Evolutionary conservation across 805 yeast genomes (phyloP).

Genomic region (Ogataea dorogensis): DNA sequence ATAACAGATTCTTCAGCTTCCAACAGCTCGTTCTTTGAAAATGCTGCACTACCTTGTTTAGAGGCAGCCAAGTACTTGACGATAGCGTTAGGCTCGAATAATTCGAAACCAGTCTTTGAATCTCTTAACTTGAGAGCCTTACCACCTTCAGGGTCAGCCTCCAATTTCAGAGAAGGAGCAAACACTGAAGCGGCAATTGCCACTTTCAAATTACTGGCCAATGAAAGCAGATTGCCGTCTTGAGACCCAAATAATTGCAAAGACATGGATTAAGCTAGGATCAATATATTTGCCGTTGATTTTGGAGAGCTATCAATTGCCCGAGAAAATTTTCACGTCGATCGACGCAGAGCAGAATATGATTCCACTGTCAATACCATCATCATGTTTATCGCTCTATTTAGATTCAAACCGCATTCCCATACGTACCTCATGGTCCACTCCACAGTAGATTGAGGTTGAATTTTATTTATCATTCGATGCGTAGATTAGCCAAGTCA

Average conservation of each 20-base stretch:
- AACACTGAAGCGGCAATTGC: slow-evolving; percentile 41
- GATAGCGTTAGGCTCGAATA: slow-evolving; percentile 67
- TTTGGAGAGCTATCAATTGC: slow-evolving; percentile 1
- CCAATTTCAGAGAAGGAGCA: slow-evolving; percentile 28
- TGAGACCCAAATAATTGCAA: slow-evolving; percentile 34
- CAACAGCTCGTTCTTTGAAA: slow-evolving; percentile 27
- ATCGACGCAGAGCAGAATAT: slow-evolving; percentile 8
- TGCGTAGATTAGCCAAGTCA: slow-evolving; percentile 8
- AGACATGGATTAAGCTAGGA: slow-evolving; percentile 19
- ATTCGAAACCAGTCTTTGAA: slow-evolving; percentile 42
- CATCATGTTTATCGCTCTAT: too few relatives aligned
- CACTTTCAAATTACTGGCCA: slow-evolving; percentile 43
- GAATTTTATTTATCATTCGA: too few relatives aligned
- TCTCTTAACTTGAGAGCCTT: slow-evolving; percentile 28
- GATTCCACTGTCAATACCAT: too few relatives aligned
- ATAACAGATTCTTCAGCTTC: slow-evolving; percentile 46
- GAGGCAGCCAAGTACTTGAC: slow-evolving; percentile 56
- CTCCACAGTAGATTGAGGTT: too few relatives aligned
- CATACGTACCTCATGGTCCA: too few relatives aligned
- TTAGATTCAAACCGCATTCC: too few relatives aligned
- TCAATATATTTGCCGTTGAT: slow-evolving; percentile 2
- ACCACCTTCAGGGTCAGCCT: slow-evolving; percentile 24
- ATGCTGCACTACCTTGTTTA: slow-evolving; percentile 17
- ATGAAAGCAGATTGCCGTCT: slow-evolving; percentile 29
- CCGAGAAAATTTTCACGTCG: slow-evolving; percentile 11